phyloP scores from a whole-genome alignment of 1,139 yeast genomes.

The Spencermartinsiella ligniputridi region DNA sequence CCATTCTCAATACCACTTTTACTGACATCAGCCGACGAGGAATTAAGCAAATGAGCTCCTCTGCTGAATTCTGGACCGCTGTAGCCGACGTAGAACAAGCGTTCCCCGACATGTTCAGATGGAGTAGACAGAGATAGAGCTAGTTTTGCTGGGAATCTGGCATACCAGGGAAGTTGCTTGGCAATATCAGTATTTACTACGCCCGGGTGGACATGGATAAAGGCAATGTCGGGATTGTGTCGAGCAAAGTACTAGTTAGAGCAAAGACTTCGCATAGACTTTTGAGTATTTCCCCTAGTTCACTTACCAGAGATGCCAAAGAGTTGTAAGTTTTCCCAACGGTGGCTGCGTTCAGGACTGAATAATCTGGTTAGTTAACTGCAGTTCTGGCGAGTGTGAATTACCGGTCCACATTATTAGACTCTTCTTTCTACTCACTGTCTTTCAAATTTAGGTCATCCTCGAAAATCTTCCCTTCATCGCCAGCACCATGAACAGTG shows the following conservation, averaged over 20 bases:
- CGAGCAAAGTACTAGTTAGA: conserved; percentile 23
- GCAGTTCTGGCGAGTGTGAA: too few relatives aligned
- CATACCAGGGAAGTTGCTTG: conserved; percentile 25
- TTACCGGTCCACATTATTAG: too few relatives aligned
- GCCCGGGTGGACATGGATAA: conserved; percentile 31
- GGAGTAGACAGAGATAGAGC: conserved; percentile 2
- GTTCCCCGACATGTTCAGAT: conserved; percentile 22
- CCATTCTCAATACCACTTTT: conserved; percentile 15
- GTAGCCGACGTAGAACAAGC: conserved; percentile 22
- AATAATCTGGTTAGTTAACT: background rate
- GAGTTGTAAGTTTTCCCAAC: background rate
- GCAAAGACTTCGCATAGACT: too few relatives aligned
- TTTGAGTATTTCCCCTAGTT: too few relatives aligned
- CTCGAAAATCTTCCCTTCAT: conserved; percentile 19
- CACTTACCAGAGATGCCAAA: conserved; percentile 1
- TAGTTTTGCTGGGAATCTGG: conserved; percentile 13
- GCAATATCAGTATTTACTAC: conserved; percentile 23
- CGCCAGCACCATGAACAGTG: conserved; percentile 27
- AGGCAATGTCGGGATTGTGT: conserved; percentile 26
- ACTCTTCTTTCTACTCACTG: too few relatives aligned
- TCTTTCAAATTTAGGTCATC: conserved; percentile 27
- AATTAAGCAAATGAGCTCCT: conserved; percentile 22
- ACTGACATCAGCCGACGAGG: conserved; percentile 14
- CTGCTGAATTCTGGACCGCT: conserved; percentile 20
- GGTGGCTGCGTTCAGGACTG: background rate